A percentile compares a stretch with the other conserved stretches of the same genome.
Evolutionary conservation across 352 stramenopile genomes (phyloP).

Genomic region (Phytopythium cucurbitacearum): DNA sequence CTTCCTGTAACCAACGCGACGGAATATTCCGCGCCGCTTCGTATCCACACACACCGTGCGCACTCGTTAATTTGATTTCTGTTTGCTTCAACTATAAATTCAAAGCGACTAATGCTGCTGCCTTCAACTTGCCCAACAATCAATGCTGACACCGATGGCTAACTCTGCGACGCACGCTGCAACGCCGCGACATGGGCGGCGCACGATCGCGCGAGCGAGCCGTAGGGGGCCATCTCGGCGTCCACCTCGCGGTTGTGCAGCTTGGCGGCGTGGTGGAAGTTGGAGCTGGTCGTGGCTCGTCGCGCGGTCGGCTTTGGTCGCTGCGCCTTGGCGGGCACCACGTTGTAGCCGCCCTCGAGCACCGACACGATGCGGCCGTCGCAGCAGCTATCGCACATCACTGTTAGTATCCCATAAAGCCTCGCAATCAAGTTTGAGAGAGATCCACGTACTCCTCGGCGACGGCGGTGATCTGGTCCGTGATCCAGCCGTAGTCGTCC

Average conservation of each 20-base stretch:
- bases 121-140: neutral
- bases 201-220: constrained; percentile 52
- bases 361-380: constrained; percentile 93
- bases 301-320: constrained; percentile 23
- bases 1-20: constrained; percentile 9
- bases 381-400: constrained; percentile 52
- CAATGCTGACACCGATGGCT: constrained; percentile 1
- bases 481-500: constrained; percentile 87
- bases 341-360: constrained; percentile 93
- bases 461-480: constrained; percentile 81
- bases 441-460: constrained; percentile 81
- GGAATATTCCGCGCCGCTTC: too few relatives aligned
- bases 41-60: neutral
- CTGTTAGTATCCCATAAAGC: neutral
- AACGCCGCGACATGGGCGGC: constrained; percentile 60
- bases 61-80: neutral
- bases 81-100: constrained; percentile 2
- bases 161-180: constrained; percentile 30
- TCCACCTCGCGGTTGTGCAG: constrained; percentile 52
- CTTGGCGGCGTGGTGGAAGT: constrained; percentile 45
- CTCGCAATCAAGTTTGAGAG: neutral
- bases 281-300: constrained; percentile 30
- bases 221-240: constrained; percentile 45
- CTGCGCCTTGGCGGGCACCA: constrained; percentile 45
- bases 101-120: neutral